Conservation (phyloP, 2,329 filamentous ascomycete species). For the Madurella fahalii region DNA sequence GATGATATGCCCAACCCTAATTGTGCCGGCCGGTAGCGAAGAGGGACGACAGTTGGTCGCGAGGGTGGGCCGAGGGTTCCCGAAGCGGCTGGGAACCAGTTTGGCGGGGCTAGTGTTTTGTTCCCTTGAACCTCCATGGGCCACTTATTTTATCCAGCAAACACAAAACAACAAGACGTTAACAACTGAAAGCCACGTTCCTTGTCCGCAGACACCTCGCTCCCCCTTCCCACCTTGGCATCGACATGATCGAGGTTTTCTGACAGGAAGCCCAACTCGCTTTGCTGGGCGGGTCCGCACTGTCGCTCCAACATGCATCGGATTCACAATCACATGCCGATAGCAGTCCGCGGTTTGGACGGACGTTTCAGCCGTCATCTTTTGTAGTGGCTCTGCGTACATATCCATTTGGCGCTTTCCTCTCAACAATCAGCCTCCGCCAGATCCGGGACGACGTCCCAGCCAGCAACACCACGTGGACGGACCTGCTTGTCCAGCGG, state of each 20-base stretch:
- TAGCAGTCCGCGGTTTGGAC: constrained; percentile 5
- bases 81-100: no score
- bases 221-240: neutral
- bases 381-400: neutral
- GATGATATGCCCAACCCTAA: no score
- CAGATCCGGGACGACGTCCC: no score
- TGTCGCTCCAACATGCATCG: neutral
- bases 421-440: neutral
- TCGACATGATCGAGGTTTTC: constrained; percentile 5
- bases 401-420: neutral
- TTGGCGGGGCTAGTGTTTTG: no score
- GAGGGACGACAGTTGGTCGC: no score
- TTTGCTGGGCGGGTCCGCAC: neutral
- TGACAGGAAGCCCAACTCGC: neutral
- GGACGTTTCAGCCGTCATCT: neutral
- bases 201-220: neutral
- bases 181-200: neutral
- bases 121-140: neutral
- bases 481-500: neutral
- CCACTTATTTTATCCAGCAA: neutral
- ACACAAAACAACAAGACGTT: neutral
- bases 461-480: no score
- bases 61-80: no score
- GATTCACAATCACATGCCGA: constrained; percentile 17
- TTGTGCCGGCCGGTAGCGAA: no score